phyloP scores from a whole-genome alignment of 345 rosid species.

The Populus alba region DNA sequence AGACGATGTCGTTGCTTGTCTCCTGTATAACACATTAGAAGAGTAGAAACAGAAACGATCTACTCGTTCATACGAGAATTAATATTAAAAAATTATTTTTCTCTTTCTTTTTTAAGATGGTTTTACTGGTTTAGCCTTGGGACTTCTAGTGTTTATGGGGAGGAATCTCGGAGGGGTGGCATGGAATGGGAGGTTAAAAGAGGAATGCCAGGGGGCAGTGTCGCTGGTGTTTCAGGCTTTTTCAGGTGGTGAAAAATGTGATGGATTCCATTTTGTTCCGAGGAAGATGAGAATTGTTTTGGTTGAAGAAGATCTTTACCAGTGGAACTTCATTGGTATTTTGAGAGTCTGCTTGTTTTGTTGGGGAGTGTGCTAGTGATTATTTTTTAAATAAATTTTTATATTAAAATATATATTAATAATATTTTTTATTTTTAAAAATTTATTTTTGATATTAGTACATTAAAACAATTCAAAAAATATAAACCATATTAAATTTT shows the following conservation, averaged over 20 bases:
- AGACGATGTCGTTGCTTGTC: slow-evolving; percentile 18
- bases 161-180: not conserved
- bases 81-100: not conserved
- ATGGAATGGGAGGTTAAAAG: not conserved
- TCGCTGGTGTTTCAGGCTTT: not conserved
- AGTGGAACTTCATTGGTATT: too few relatives aligned
- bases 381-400: too few relatives aligned
- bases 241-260: not conserved
- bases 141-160: not conserved
- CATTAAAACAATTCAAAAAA: too few relatives aligned
- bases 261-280: too few relatives aligned
- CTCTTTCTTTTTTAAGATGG: not conserved
- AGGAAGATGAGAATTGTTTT: too few relatives aligned
- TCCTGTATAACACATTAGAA: slow-evolving; percentile 15
- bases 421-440: too few relatives aligned
- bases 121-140: not conserved
- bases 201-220: not conserved
- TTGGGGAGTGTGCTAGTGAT: too few relatives aligned
- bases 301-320: too few relatives aligned
- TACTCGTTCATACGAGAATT: not conserved
- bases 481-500: too few relatives aligned
- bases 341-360: too few relatives aligned
- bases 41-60: slow-evolving; percentile 15
- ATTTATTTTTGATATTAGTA: too few relatives aligned
- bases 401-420: too few relatives aligned